Percentiles rank a stretch among this genome's conserved stretches.
phyloP scores from a whole-genome alignment of 2,329 filamentous ascomycete species.

The Xylaria sp. region DNA sequence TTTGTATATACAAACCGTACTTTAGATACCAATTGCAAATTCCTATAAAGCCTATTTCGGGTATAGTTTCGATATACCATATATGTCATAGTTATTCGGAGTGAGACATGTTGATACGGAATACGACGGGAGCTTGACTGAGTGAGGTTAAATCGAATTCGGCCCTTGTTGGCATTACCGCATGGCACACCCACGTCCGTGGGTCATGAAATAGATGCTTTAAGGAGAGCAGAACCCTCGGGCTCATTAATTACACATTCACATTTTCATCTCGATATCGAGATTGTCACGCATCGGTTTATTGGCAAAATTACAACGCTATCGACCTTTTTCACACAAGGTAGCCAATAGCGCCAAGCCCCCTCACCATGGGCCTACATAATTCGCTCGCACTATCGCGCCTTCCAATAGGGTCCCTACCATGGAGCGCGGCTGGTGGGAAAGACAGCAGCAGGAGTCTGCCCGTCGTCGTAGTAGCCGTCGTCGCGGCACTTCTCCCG shows the following conservation, averaged over 20 bases:
- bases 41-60: conserved; percentile 2
- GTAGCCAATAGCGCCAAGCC: too few species aligned
- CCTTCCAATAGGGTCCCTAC: not conserved
- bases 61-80: not conserved
- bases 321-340: not conserved
- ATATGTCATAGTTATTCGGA: not conserved
- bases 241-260: not conserved
- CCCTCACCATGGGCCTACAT: conserved; percentile 4
- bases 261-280: not conserved
- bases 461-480: conserved; percentile 29
- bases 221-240: not conserved
- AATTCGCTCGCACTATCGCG: conserved; percentile 8
- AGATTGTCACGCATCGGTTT: not conserved
- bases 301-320: not conserved
- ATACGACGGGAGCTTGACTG: conserved; percentile 12
- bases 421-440: not conserved
- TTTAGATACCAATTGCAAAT: conserved; percentile 22
- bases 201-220: not conserved
- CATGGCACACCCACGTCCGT: not conserved
- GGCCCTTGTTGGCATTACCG: not conserved
- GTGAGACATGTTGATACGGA: conserved; percentile 3
- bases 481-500: conserved; percentile 34
- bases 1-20: conserved; percentile 32
- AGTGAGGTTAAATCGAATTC: conserved; percentile 15
- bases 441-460: conserved; percentile 1